Evolutionary conservation across 305 asterid genomes (phyloP), one percentile per base, ranked within the genome.

Genomic region (Fraxinus platypoda): DNA sequence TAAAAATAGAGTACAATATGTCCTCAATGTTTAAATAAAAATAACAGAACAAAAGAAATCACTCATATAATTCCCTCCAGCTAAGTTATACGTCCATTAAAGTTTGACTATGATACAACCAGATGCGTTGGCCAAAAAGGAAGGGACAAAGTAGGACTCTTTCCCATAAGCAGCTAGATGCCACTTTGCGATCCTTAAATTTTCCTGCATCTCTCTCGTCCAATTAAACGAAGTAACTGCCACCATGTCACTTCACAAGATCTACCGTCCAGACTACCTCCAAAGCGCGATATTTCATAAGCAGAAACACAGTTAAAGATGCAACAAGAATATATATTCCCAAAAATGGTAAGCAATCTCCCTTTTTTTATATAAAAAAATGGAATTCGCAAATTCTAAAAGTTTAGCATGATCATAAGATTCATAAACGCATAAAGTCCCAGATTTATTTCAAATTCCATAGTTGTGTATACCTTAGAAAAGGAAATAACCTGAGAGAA

Each of bases 241-340:
- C 76, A 17, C 37, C 76, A 33, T 31, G 46, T 31, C 13, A 6
- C 12, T 15, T 33, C 43, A 15, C 25, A 71, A 71, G 43, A 31
- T 71, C 76, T 71, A 71, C 46, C 2, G 46, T 71, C 76, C 76
- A 71, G 43, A 2, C 76, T 71, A 71, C 76, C 43, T 33, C 76
- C 76, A 71, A 6, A 31, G 31, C 12, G 26, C 13, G 5, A 17
- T 31, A 68, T 13, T 28, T 68, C 21, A 68, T 68, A 15, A 30
- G 38, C 37, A 68, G 37, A 68, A 68, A 68, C 23, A 15, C n/a
- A 28, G 38, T 68, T 38, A 68, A 68, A 68, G 74, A 68, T 68
- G 74, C 38, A 26, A 35, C 35, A 66, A 11, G 33, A 25, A 28
- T 66, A 66, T 12, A 66, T 28, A n/a, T 26, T 66, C 34, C 74